Evolutionary conservation across 2,329 filamentous ascomycete species (phyloP), one percentile per base, ranked within the genome.

Genomic region (Monilinia polystroma): DNA sequence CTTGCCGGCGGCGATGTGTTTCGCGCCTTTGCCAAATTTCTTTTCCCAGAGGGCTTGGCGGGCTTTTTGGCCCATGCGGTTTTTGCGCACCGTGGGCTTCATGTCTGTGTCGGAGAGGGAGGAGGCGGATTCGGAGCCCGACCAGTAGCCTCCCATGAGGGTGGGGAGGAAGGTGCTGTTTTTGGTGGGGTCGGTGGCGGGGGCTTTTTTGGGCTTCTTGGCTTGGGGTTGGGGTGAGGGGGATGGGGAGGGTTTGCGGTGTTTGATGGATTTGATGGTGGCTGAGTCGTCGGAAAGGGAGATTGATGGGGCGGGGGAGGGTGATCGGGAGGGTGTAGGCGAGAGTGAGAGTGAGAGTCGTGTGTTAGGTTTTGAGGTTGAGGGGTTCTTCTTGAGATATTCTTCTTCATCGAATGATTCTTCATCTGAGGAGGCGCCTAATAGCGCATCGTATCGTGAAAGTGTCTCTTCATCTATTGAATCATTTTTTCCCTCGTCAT

Each of bases 11-110:
- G 72, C 72, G 26, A 77, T 73, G 67, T 77, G 76, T 54, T 77
- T 77, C 1, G 91, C 92, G 69, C 84, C 83, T 18, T 83, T 81
- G 60, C 90, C 90, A 76, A 84, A 94, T 75, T 93, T 94, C 79
- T 91, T 89, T 80, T 94, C 91, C 81, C 87, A 90, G 67, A 95
- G 90, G 32, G 87, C 85, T 75, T 91, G 90, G 11, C 91, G 85
- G n/a, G 89, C 90, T 54, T 87, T 84, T 78, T 96, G 91, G 4
- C 91, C 91, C 57, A 87, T 83, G 29, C 90, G 83, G 73, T 94
- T 93, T 78, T 93, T 93, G 72, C 86, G 86, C 0, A 82, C 78
- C 5, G 81, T 81, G 7, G 84, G 85, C 2, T 82, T 77, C 10
- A 84, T 85, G 5, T 83, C 78, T 8, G 81, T 76, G 51, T 81